Evolutionary conservation across 345 rosid genomes (phyloP), one percentile per base, ranked within the genome.

Genomic region (Turritis glabra): DNA sequence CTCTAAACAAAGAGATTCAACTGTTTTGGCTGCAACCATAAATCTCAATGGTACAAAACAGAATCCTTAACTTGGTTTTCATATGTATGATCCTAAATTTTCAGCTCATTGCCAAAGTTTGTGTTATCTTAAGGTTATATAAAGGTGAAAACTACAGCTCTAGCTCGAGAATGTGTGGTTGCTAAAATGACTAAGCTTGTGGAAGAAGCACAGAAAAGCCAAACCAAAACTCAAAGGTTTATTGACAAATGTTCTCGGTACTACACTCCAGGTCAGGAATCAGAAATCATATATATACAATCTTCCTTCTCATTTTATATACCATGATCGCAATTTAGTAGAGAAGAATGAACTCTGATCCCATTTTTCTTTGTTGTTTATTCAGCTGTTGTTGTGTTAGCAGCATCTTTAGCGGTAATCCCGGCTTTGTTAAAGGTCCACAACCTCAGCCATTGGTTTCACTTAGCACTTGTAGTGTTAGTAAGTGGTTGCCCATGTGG

Each of bases 401-500:
- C 92, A 3, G 85, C 82, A 1, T 40, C 83, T 51, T 35, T 94
- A 13, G 91, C 81, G 1, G 64, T 86, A 38, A 43, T 89, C 73
- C 97, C 98, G 3, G 59, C 53, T 3, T 78, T 80, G 61, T 3
- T 91, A 1, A 73, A 80, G 33, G 64, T 72, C 57, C 80, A 65
- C 0, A 73, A 87, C 73, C 78, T 27, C 14, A 75, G 72, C 14
- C 81, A 83, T 11, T 91, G 96, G 97, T 75, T 94, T 73, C 85
- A 80, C 57, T 80, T 94, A 70, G 89, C 97, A 64, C 68, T 94
- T 50, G 98, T 91, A 5, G 86, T 89, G 25, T 54, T 94, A 68
- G 98, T 94, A 27, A 91, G 96, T 15, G 94, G 90, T 54, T 94
- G 98, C 40, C 98, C 97, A 12, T 94, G 98, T 64, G 93, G 90